Conservation (phyloP, 371 early-diverging fungal species). For the Mortierella polycephala region DNA sequence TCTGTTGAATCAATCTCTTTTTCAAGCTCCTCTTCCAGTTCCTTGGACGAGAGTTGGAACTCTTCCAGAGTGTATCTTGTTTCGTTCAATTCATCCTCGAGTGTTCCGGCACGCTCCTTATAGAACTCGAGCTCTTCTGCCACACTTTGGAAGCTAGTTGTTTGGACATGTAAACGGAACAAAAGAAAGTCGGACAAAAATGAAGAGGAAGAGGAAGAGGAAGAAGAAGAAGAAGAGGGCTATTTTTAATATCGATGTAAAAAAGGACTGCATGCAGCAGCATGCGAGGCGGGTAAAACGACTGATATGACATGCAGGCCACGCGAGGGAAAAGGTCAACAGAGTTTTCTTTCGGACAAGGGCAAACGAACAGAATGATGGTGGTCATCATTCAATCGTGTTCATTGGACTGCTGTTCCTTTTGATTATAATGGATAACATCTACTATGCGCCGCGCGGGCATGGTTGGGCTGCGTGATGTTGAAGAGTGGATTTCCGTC, state of each 20-base stretch:
- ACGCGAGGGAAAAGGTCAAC: neutral
- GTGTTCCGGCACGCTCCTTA: constrained; percentile 59
- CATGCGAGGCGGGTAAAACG: neutral
- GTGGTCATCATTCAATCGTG: no score
- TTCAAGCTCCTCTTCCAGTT: constrained; percentile 73
- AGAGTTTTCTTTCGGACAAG: no score
- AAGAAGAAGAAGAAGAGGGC: neutral
- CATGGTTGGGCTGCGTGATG: no score
- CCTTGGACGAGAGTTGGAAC: constrained; percentile 69
- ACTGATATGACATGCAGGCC: neutral
- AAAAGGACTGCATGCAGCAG: neutral
- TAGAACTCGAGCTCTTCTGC: constrained; percentile 72
- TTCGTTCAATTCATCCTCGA: constrained; percentile 64
- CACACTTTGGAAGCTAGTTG: constrained; percentile 55
- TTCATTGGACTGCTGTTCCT: no score
- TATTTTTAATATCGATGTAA: neutral
- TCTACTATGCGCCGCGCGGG: no score
- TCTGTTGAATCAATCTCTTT: constrained; percentile 71
- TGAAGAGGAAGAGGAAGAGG: neutral
- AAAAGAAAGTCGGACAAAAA: neutral
- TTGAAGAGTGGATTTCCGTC: no score
- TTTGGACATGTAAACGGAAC: neutral
- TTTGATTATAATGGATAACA: no score
- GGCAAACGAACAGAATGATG: no score
- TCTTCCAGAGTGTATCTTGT: constrained; percentile 71